A percentile compares a stretch with the other conserved stretches of the same genome.
Evolutionary conservation across 331 rosid genomes (phyloP).

Genomic region (Dryas integrifolia): DNA sequence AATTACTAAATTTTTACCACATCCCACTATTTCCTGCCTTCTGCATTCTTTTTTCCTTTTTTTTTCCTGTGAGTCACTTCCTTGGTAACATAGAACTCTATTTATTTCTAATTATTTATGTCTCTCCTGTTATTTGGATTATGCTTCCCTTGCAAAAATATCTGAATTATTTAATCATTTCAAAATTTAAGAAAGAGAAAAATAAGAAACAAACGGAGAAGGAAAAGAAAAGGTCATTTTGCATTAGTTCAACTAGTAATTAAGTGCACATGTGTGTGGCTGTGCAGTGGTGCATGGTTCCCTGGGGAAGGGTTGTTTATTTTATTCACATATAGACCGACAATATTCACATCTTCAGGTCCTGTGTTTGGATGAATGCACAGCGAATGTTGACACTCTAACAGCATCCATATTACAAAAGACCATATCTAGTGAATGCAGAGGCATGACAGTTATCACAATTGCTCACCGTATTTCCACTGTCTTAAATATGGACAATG

Average conservation of each 20-base stretch:
- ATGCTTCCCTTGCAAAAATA: too few relatives aligned
- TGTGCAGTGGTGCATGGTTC: neutral
- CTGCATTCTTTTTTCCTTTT: too few relatives aligned
- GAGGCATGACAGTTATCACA: constrained; percentile 80
- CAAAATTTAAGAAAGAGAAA: too few relatives aligned
- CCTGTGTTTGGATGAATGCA: constrained; percentile 96
- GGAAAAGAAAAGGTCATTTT: neutral
- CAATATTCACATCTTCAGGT: constrained; percentile 47
- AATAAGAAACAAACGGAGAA: neutral
- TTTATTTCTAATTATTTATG: too few relatives aligned
- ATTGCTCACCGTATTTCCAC: constrained; percentile 97
- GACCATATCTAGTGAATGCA: constrained; percentile 68
- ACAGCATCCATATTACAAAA: constrained; percentile 80
- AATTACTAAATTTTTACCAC: too few relatives aligned
- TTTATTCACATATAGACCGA: neutral
- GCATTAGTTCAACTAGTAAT: neutral
- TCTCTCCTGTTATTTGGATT: too few relatives aligned
- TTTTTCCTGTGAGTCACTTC: too few relatives aligned
- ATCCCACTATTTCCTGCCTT: too few relatives aligned
- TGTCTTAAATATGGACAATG: constrained; percentile 68
- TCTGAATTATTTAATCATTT: too few relatives aligned
- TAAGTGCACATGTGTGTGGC: neutral
- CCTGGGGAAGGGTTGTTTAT: neutral
- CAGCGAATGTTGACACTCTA: constrained; percentile 80
- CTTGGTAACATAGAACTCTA: too few relatives aligned